Percentiles rank a stretch among this genome's conserved stretches.
These are phyloP conservation scores for Penicillium brasilianum DNA, from an alignment of 2,329 filamentous ascomycete genomes.

Conservation along the genomic window DNA sequence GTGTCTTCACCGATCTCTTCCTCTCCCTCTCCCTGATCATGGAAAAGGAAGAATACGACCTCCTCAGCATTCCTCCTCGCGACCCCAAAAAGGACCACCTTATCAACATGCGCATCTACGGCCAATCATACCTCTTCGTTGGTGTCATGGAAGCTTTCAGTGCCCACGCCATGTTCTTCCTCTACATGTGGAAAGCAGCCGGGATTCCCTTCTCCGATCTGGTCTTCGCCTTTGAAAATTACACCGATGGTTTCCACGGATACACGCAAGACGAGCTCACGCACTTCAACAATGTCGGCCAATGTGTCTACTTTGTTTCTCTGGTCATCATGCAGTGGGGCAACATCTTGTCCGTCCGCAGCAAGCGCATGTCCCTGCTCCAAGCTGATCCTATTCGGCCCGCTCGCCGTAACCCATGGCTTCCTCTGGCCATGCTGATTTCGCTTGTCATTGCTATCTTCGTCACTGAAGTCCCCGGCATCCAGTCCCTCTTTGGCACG, in stretches of 20 bases:
- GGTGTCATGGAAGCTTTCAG: conserved; percentile 58
- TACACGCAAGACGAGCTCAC: conserved; percentile 54
- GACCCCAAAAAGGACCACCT: conserved; percentile 58
- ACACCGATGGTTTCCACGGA: conserved; percentile 56
- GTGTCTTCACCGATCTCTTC: conserved; percentile 62
- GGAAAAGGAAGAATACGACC: conserved; percentile 62
- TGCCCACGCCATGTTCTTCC: conserved; percentile 60
- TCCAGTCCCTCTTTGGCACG: conserved; percentile 57
- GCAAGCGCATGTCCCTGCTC: conserved; percentile 58
- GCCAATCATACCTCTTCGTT: conserved; percentile 59
- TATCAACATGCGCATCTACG: conserved; percentile 59
- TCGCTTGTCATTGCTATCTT: conserved; percentile 59
- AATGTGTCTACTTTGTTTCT: conserved; percentile 61
- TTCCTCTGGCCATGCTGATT: conserved; percentile 53
- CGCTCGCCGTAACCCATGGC: conserved; percentile 57
- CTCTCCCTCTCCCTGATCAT: conserved; percentile 58
- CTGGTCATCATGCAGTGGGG: conserved; percentile 61
- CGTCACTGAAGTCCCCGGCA: conserved; percentile 57
- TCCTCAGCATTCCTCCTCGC: conserved; percentile 57
- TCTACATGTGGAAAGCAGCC: conserved; percentile 57
- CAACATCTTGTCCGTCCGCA: conserved; percentile 58
- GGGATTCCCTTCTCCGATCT: conserved; percentile 55
- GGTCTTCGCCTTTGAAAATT: conserved; percentile 58
- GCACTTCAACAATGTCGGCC: conserved; percentile 56
- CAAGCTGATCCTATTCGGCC: conserved; percentile 57